Base-by-base conservation (phyloP, 805 yeast species). In the Komagataella phaffii region DNA sequence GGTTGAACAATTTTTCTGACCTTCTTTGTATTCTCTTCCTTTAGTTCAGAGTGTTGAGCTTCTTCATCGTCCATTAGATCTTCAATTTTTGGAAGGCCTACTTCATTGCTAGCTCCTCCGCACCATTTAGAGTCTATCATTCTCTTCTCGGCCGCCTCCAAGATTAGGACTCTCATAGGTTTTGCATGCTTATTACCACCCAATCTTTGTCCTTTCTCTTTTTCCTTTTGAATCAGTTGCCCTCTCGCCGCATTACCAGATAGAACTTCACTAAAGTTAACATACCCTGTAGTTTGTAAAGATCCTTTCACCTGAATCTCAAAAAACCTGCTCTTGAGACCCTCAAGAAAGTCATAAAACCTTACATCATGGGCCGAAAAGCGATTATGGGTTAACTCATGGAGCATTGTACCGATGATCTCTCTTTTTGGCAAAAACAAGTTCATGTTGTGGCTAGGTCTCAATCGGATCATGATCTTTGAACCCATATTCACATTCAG, bases 341-440 rank as follows among this genome's bases (percentile, higher is more conserved):
- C 79, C 51, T 85, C 91, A 56, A 88, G 64, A 50, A 74, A 73
- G 50, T 68, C 68, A 61, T 87, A 87, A 61, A 91, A 91, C 53
- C 66, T 67, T 2, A 68, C 75, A 67, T 91, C 84, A 61, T 91
- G 98, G 0, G 95, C 85, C 0, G 96, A 96, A 59, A 70, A 69
- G 18, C 72, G 62, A 62, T 88, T 90, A 63, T 91, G 98, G 1
- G 88, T 77, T 46, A 91, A 70, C 63, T 91, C 98, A 64, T 91
- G 98, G 4, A 91, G 69, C 80, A 89, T 77, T 0, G 96, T 88
- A 1, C 89, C 96, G 23, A 90, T 61, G 1, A 90, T 66, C 50
- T 80, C 81, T 3, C 80, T 73, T 64, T 82, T 67, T 1, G 89
- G 83, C 17, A 81, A 62, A 62, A 90, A 89, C 52, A 61, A 58